phyloP scores from a whole-genome alignment of 371 early-diverging fungal genomes.

The Dinochytrium kinnereticum region DNA sequence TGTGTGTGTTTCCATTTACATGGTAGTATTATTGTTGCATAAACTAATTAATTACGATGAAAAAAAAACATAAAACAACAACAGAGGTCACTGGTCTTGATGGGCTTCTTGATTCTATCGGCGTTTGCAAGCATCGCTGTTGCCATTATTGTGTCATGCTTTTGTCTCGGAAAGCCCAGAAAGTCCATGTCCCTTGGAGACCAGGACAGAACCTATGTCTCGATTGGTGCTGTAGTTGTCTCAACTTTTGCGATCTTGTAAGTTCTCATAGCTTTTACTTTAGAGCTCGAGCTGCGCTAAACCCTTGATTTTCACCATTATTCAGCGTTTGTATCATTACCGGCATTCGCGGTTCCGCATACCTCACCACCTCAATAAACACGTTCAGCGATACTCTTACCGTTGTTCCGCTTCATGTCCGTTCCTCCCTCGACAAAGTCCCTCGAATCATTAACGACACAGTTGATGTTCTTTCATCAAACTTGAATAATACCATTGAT shows the following conservation, averaged over 20 bases:
- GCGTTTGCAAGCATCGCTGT: neutral
- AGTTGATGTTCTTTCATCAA: neutral
- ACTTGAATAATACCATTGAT: slow-evolving; percentile 10
- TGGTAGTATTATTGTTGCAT: neutral
- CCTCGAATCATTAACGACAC: neutral
- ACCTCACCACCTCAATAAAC: neutral
- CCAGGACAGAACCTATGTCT: neutral
- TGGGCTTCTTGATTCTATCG: neutral
- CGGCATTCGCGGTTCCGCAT: neutral
- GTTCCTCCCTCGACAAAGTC: neutral
- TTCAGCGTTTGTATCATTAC: slow-evolving; percentile 6
- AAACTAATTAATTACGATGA: neutral
- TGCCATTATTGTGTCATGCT: neutral
- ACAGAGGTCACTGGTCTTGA: neutral
- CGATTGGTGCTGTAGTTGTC: neutral
- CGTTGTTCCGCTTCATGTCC: neutral
- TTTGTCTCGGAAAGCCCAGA: neutral
- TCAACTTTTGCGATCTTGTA: neutral
- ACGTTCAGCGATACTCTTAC: neutral
- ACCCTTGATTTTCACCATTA: too few relatives aligned
- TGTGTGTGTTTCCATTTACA: neutral
- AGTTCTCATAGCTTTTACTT: neutral
- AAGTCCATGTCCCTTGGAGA: neutral
- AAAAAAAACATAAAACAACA: neutral
- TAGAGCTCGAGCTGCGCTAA: too few relatives aligned